A percentile compares a stretch with the other conserved stretches of the same genome.
phyloP scores from a whole-genome alignment of 1,139 yeast genomes.

The Sugiyamaella xylanicola region DNA sequence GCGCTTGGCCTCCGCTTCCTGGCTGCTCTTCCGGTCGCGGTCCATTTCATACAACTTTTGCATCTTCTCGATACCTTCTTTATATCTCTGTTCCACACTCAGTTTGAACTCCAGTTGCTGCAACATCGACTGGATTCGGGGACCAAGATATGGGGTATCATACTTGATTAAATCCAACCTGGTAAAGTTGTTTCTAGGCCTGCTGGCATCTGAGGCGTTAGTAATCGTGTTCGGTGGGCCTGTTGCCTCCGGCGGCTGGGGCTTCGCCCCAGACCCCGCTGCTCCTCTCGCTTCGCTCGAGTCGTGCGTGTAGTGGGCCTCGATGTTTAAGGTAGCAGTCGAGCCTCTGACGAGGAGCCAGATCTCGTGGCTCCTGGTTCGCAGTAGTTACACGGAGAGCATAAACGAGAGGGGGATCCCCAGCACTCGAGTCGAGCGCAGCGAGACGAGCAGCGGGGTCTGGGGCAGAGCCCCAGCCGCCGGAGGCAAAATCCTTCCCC shows the following conservation, averaged over 20 bases:
- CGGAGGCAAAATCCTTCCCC: background rate
- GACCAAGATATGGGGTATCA: constrained; percentile 95
- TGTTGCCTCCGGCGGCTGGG: background rate
- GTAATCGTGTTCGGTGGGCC: background rate
- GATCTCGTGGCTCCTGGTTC: background rate
- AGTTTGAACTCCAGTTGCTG: constrained; percentile 91
- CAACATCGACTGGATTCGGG: constrained; percentile 90
- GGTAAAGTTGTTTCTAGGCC: constrained; percentile 37
- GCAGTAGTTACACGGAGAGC: no score
- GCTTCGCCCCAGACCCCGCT: no score
- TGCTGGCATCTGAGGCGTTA: background rate
- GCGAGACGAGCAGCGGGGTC: background rate
- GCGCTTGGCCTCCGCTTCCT: constrained; percentile 87
- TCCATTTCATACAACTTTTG: constrained; percentile 83
- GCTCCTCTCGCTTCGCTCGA: background rate
- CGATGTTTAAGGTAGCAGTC: no score
- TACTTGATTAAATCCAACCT: constrained; percentile 78
- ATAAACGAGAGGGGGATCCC: no score
- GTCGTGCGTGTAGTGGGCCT: no score
- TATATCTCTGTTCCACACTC: constrained; percentile 90
- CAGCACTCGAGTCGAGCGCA: no score
- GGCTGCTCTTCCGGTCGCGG: constrained; percentile 83
- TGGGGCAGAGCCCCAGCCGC: constrained; percentile 10
- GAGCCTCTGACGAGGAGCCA: no score
- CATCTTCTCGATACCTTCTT: constrained; percentile 88